Conservation (phyloP, 352 stramenopile genomes). For the Pythium sukuiense region DNA sequence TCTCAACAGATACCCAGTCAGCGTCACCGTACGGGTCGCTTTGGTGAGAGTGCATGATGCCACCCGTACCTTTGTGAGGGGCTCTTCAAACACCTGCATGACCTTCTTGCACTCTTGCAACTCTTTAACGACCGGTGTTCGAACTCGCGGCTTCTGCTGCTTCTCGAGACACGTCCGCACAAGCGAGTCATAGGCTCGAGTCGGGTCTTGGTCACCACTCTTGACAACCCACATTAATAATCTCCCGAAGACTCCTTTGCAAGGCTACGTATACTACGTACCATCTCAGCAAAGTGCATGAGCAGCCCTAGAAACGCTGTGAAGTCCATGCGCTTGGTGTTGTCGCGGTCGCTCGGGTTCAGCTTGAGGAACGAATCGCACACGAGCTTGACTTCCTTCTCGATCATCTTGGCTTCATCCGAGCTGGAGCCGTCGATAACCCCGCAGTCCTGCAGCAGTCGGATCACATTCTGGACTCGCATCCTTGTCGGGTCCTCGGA, state of each 20-base stretch:
- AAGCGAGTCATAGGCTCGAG: constrained; percentile 58
- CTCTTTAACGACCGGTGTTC: constrained; percentile 46
- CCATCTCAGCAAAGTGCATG: constrained; percentile 70
- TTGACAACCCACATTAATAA: constrained; percentile 12
- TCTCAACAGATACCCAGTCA: too few species aligned
- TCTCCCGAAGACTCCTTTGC: not conserved
- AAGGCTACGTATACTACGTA: constrained; percentile 13
- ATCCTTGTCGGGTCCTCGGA: constrained; percentile 76
- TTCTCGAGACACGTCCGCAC: constrained; percentile 68
- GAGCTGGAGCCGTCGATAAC: constrained; percentile 58
- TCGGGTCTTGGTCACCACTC: constrained; percentile 56
- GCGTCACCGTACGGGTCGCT: not conserved
- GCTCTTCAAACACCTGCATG: constrained; percentile 59
- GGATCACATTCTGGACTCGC: constrained; percentile 62
- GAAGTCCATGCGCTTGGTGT: constrained; percentile 70
- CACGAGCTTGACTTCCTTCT: constrained; percentile 76
- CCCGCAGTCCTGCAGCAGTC: constrained; percentile 75
- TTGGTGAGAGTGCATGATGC: not conserved
- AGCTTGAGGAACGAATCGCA: constrained; percentile 69
- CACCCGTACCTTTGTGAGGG: constrained; percentile 41
- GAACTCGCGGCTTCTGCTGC: constrained; percentile 55
- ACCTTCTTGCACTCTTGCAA: constrained; percentile 71
- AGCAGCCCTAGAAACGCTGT: constrained; percentile 67
- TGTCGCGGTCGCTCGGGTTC: constrained; percentile 59
- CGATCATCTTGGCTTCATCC: constrained; percentile 60